Evolutionary conservation across 139 green algal species (phyloP), one percentile per base, ranked within the genome.

Genomic region (Tetradesmus lagerheimii): DNA sequence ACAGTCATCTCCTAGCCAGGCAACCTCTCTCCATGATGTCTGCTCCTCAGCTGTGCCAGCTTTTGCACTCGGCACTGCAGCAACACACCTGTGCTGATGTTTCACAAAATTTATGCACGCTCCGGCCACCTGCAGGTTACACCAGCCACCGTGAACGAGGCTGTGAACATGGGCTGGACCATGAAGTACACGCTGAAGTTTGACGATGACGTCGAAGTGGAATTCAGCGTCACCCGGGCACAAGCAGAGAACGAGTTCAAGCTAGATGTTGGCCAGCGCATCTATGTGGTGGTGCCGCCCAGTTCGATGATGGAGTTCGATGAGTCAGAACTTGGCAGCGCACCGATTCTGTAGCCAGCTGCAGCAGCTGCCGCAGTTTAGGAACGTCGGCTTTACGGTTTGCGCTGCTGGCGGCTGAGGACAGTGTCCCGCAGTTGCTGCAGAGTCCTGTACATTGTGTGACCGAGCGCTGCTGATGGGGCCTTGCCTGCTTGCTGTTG

Each of bases 111-210:
- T 62, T 62, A 1, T 20, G 18, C 47, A 62, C 47, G 2, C 47
- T 16, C 47, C 2, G 4, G 47, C 47, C 47, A 20, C 31, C 4
- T 31, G 23, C 77, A 43, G 50, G 75, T 85, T 4, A 90, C 91
- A 3, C 79, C 93, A 45, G 95, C 95, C 34, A 95, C 89, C 6
- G 94, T 98, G 53, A 37, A 35, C 9, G 94, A 98, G 86, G 90
- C 91, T 38, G 76, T 90, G 37, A 93, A 96, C 89, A 81, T 97
- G 53, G 95, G 96, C 45, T 96, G 90, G 90, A 83, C 90, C 4
- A 87, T 97, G 83, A 94, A 94, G 66, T 97, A 97, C 91, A 93
- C 89, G 34, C 86, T 98, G 53, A 88, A 86, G 31, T 98, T 97
- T 91, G 96, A 98, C 75, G 96, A 98, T 81, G 95, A 93, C 35